A percentile compares a stretch with the other conserved stretches of the same genome.
These are phyloP conservation scores for Paracoccidioides lutzii DNA, from an alignment of 2,329 filamentous ascomycete species.

Conservation along the genomic window DNA sequence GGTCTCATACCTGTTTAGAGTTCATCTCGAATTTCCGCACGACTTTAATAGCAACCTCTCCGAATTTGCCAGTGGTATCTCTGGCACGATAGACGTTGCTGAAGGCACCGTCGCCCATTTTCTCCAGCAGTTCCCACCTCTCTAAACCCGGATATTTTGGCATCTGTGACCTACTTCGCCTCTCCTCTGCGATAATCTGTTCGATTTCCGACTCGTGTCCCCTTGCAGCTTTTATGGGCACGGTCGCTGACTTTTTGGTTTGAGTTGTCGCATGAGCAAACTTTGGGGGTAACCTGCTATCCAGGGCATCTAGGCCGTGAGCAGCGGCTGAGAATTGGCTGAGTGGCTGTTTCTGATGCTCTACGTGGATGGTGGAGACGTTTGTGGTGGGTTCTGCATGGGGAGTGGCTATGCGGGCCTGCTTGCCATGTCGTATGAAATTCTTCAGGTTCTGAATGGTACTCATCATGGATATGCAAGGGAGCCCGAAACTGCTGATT, in stretches of 20 bases:
- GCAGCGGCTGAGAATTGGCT: slow-evolving; percentile 36
- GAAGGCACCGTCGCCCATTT: slow-evolving; percentile 98
- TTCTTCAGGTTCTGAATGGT: slow-evolving; percentile 94
- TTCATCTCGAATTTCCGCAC: slow-evolving; percentile 99
- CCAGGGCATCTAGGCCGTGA: slow-evolving; percentile 49
- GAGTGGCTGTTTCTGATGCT: slow-evolving; percentile 44
- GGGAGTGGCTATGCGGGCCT: slow-evolving; percentile 58
- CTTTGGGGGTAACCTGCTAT: slow-evolving; percentile 43
- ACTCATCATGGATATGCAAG: slow-evolving; percentile 36
- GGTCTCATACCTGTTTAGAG: slow-evolving; percentile 74
- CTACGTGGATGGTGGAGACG: slow-evolving; percentile 51
- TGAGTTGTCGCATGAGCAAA: slow-evolving; percentile 54
- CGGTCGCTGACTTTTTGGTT: slow-evolving; percentile 31
- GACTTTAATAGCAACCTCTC: slow-evolving; percentile 92
- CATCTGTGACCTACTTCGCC: slow-evolving; percentile 70
- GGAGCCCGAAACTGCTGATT: background rate
- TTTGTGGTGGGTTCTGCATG: slow-evolving; percentile 51
- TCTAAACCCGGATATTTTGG: slow-evolving; percentile 76
- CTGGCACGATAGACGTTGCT: slow-evolving; percentile 92
- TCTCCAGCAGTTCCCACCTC: slow-evolving; percentile 75
- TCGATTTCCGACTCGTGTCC: slow-evolving; percentile 54
- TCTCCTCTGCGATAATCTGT: slow-evolving; percentile 82
- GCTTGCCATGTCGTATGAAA: slow-evolving; percentile 95
- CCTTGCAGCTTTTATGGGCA: slow-evolving; percentile 34
- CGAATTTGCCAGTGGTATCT: slow-evolving; percentile 57